Evolutionary conservation across 257 asterid genomes (phyloP).

Genomic region (Plectranthus barbatus): DNA sequence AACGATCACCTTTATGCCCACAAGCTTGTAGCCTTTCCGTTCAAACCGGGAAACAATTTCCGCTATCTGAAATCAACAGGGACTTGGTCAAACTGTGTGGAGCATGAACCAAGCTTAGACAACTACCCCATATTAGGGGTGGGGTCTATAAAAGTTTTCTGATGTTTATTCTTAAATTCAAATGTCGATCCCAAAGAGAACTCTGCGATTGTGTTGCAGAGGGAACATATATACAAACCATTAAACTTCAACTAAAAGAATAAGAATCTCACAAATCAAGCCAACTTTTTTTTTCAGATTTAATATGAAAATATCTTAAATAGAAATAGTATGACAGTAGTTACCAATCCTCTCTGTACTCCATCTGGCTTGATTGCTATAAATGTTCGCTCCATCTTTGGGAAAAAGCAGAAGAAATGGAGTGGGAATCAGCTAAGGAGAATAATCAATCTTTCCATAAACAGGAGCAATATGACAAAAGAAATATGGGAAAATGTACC

Average conservation of each 20-base stretch:
- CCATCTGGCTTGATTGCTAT: constrained; percentile 99
- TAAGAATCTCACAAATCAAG: constrained; percentile 1
- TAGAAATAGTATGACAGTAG: background rate
- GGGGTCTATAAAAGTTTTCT: too few relatives aligned
- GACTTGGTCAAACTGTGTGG: constrained; percentile 11
- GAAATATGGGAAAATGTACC: constrained; percentile 32
- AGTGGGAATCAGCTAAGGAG: constrained; percentile 17
- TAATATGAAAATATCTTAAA: constrained; percentile 6
- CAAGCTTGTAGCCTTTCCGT: constrained; percentile 92
- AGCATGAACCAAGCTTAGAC: background rate
- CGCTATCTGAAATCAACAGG: constrained; percentile 51
- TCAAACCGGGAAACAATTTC: constrained; percentile 91
- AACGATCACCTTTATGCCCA: constrained; percentile 68
- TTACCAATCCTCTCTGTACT: constrained; percentile 98
- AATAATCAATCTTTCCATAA: background rate
- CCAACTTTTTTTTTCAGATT: background rate
- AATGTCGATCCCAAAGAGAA: background rate
- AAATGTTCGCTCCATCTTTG: constrained; percentile 81
- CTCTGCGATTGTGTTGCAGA: background rate
- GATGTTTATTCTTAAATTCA: background rate
- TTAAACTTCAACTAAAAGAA: background rate
- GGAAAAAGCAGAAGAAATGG: background rate
- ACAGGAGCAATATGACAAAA: constrained; percentile 2
- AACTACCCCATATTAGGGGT: background rate
- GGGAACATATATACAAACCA: background rate